Conservation (phyloP, 768 basidiomycete species). For the Strobilomyces dryophilus region DNA sequence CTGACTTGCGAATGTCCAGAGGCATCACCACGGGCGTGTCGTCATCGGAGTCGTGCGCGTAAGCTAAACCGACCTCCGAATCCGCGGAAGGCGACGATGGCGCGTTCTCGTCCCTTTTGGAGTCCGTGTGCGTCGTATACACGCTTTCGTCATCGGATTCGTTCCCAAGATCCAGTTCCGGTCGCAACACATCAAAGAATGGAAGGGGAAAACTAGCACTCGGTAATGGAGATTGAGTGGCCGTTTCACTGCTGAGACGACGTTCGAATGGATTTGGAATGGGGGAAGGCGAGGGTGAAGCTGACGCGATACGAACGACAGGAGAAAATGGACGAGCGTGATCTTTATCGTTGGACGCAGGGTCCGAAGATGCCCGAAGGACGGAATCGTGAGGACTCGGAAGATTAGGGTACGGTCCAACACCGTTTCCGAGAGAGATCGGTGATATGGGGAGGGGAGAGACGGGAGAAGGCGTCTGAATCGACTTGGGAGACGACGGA, state of each 20-base stretch:
- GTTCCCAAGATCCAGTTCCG: slow-evolving; percentile 17
- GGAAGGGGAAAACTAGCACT: slow-evolving; percentile 38
- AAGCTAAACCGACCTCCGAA: slow-evolving; percentile 36
- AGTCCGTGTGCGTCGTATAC: slow-evolving; percentile 30
- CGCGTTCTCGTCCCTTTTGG: slow-evolving; percentile 13
- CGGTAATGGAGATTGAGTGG: slow-evolving; percentile 20
- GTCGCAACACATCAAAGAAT: slow-evolving; percentile 55
- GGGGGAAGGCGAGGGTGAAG: slow-evolving; percentile 31
- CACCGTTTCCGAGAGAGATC: slow-evolving; percentile 9
- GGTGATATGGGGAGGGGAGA: slow-evolving; percentile 30
- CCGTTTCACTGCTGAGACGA: slow-evolving; percentile 77
- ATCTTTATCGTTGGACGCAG: slow-evolving; percentile 15
- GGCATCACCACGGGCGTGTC: slow-evolving; percentile 33
- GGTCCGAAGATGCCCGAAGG: slow-evolving; percentile 2
- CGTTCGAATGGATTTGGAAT: slow-evolving; percentile 90
- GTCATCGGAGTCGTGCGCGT: slow-evolving; percentile 31
- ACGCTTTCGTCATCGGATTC: slow-evolving; percentile 34
- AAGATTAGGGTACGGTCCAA: slow-evolving; percentile 14
- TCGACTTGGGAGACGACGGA: slow-evolving; percentile 31
- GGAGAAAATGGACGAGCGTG: slow-evolving; percentile 18
- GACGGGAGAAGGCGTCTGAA: slow-evolving; percentile 30
- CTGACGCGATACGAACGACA: slow-evolving; percentile 26
- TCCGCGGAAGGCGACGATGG: slow-evolving; percentile 26
- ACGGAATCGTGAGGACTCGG: slow-evolving; percentile 20
- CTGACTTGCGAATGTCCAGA: slow-evolving; percentile 23